Conservation (phyloP, 176 grass and related monocot genomes). For the Otatea glauca region DNA sequence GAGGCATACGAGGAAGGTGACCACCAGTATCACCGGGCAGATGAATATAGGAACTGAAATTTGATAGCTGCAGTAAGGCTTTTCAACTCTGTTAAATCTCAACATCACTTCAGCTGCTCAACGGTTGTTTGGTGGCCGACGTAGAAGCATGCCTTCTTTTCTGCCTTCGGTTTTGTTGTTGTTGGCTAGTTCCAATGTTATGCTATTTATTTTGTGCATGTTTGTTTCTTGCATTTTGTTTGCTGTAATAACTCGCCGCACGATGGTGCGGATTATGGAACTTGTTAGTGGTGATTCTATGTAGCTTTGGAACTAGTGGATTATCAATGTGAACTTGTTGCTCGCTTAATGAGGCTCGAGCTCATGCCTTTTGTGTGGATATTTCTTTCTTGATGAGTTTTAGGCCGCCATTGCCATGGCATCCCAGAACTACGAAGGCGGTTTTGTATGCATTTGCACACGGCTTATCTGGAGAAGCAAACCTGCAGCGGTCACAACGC, state of each 20-base stretch:
- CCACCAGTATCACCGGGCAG: constrained; percentile 45
- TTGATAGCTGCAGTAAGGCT: not conserved
- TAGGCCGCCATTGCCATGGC: not conserved
- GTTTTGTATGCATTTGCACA: not conserved
- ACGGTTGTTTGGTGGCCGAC: not conserved
- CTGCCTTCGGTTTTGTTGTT: not conserved
- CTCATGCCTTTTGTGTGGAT: not conserved
- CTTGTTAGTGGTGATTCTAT: not conserved
- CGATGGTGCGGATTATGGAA: not conserved
- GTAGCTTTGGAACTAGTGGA: not conserved
- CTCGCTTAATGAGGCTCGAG: not conserved
- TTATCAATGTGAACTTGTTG: not conserved
- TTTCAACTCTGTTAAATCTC: not conserved
- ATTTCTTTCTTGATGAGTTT: not conserved
- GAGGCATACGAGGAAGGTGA: constrained; percentile 58
- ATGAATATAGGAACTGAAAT: constrained; percentile 40
- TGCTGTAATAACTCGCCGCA: constrained; percentile 26
- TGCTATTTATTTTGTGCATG: not conserved
- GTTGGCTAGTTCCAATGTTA: not conserved
- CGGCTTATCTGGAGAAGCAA: not conserved
- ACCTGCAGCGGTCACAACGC: not conserved
- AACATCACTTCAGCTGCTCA: not conserved
- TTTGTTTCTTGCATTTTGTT: constrained; percentile 25
- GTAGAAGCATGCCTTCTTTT: not conserved
- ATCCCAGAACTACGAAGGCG: not conserved